These are phyloP conservation scores for Phyllachora maydis DNA, from an alignment of 2,329 filamentous ascomycete genomes.

Conservation along the genomic window DNA sequence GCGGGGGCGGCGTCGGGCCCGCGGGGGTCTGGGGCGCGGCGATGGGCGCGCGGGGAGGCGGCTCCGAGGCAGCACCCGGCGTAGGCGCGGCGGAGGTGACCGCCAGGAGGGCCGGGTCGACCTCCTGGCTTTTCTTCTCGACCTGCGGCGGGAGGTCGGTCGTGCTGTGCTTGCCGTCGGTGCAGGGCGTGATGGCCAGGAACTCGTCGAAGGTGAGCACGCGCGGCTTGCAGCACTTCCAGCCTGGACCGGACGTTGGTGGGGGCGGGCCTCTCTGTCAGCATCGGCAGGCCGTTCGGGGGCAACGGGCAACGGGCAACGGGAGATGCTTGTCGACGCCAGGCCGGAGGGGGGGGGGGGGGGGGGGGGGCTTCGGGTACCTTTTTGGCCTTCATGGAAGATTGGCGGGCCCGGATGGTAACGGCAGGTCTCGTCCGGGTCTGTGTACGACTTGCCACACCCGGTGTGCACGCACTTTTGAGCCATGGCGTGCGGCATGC, in stretches of 20 bases:
- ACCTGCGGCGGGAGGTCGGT: slow-evolving; percentile 48
- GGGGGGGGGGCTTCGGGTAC: slow-evolving; percentile 26
- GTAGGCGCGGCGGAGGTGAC: too few relatives aligned
- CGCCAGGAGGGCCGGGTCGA: slow-evolving; percentile 17
- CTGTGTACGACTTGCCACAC: slow-evolving; percentile 73
- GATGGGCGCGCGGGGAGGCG: slow-evolving; percentile 15
- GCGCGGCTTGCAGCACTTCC: slow-evolving; percentile 97
- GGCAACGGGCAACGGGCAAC: too few relatives aligned
- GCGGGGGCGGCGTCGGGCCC: slow-evolving; percentile 35
- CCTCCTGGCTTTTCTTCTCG: slow-evolving; percentile 36
- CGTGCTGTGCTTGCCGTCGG: slow-evolving; percentile 77
- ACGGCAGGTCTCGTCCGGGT: slow-evolving; percentile 62
- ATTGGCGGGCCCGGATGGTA: slow-evolving; percentile 89
- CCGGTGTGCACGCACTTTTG: slow-evolving; percentile 92
- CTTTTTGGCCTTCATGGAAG: slow-evolving; percentile 98
- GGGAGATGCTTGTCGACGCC: too few relatives aligned
- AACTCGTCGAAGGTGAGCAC: slow-evolving; percentile 98
- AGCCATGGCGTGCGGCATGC: slow-evolving; percentile 25
- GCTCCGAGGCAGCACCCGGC: slow-evolving; percentile 33
- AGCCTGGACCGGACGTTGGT: slow-evolving; percentile 34
- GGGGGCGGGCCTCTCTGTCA: slow-evolving; percentile 3
- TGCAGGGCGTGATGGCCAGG: slow-evolving; percentile 79
- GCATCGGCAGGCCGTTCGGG: slow-evolving; percentile 1
- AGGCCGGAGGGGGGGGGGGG: too few relatives aligned
- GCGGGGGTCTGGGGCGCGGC: slow-evolving; percentile 22